These are phyloP conservation scores for Perkinsus chesapeaki DNA, from an alignment of 169 alveolate species.

Conservation along the genomic window DNA sequence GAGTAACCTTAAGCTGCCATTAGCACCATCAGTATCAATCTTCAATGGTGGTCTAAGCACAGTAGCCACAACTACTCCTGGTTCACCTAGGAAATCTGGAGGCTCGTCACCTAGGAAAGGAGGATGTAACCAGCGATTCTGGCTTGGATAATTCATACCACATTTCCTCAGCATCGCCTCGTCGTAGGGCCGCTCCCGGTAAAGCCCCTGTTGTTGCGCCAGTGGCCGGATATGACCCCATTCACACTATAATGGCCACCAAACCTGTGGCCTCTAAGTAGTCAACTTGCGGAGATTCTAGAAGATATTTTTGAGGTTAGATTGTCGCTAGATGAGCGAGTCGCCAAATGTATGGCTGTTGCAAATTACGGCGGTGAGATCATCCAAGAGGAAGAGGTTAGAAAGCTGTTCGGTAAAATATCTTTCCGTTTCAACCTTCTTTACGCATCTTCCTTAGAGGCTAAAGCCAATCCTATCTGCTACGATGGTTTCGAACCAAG, in stretches of 20 bases:
- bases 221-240: neutral
- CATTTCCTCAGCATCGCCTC: neutral
- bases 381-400: neutral
- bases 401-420: neutral
- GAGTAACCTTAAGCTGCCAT: neutral
- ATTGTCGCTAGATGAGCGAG: neutral
- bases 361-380: neutral
- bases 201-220: neutral
- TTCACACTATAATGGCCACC: neutral
- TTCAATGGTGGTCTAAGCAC: neutral
- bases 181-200: neutral
- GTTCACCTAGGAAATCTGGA: neutral
- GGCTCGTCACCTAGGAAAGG: neutral
- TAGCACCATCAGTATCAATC: neutral
- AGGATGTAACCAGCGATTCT: neutral
- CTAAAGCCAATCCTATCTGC: conserved; percentile 70
- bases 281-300: neutral
- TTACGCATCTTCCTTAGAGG: neutral
- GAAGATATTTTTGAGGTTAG: neutral
- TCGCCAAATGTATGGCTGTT: neutral
- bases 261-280: neutral
- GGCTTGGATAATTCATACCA: neutral
- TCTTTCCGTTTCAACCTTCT: neutral
- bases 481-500: conserved; percentile 99
- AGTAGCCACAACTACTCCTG: neutral